Conservation (phyloP, 306 rosid species). For the Rosa chinensis region DNA sequence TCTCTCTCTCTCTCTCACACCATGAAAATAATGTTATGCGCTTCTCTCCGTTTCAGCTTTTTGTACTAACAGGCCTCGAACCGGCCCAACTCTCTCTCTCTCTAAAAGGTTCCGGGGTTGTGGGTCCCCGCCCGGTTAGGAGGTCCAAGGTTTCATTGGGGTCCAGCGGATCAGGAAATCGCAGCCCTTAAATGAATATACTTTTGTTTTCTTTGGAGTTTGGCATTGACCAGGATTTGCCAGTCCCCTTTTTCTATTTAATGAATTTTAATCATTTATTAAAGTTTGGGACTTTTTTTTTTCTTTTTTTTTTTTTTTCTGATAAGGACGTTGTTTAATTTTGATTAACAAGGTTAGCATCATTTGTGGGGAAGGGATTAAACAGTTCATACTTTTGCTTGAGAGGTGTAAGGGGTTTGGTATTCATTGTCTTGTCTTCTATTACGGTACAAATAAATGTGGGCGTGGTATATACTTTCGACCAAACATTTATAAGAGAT, state of each 20-base stretch:
- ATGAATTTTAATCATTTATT: neutral
- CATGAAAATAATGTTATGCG: slow-evolving; percentile 31
- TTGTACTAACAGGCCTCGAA: slow-evolving; percentile 16
- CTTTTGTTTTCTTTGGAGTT: neutral
- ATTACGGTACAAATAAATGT: too few relatives aligned
- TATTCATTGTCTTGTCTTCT: too few relatives aligned
- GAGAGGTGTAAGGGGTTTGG: too few relatives aligned
- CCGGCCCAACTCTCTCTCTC: neutral
- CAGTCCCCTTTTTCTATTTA: neutral
- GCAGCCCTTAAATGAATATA: slow-evolving; percentile 23
- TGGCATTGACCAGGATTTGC: slow-evolving; percentile 17
- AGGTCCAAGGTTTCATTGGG: slow-evolving; percentile 22
- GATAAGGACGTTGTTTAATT: neutral
- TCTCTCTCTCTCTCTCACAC: slow-evolving; percentile 27
- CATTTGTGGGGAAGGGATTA: neutral
- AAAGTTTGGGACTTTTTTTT: neutral
- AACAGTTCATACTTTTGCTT: neutral
- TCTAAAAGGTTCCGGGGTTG: neutral
- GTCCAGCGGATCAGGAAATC: slow-evolving; percentile 33
- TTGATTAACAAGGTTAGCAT: neutral
- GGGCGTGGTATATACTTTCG: too few relatives aligned
- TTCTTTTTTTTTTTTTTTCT: too few relatives aligned
- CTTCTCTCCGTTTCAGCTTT: slow-evolving; percentile 10
- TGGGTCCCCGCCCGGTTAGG: slow-evolving; percentile 22
- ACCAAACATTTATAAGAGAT: too few relatives aligned